Evolutionary conservation across 2,329 filamentous ascomycete species (phyloP), one percentile per base, ranked within the genome.

Genomic region (Myriosclerotinia scirpicola): DNA sequence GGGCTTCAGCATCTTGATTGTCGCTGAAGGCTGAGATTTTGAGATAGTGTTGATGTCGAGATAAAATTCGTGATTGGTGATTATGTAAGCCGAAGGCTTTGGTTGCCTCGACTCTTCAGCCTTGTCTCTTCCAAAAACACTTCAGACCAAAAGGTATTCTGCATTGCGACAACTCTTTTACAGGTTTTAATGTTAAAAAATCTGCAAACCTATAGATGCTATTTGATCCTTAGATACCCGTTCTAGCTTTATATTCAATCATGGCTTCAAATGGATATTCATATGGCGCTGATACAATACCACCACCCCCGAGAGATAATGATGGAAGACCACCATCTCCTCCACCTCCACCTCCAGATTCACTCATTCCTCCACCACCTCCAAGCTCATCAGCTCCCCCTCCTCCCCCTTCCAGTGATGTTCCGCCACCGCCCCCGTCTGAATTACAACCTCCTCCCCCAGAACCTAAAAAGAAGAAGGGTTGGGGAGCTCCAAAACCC

Each of bases 401-500:
- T 54, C 75, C 75, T 61, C 73, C 73, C 5, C 73, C 64, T 61
- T 60, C 26, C 26, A 69, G 67, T 34, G 73, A 73, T 59, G 59
- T 75, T 17, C 75, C 75, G 17, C 77, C 76, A 22, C 78, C 78
- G 8, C 76, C 78, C 8, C 76, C 77, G 36, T 73, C 76, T 20
- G 79, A 80, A 53, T 70, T 73, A 26, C 54, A 70, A 26, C 78
- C 78, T 15, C 83, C 79, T 7, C 79, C 82, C 26, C 80, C 83
- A 26, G 82, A 78, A 81, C 71, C 71, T 64, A 76, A 83, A 72
- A 85, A 85, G 75, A 85, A 87, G 73, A 73, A 76, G 62, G 83
- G 84, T 71, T 85, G 82, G 82, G 82, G 81, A 15, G 72, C 79
- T 30, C 68, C 75, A 75, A 73, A 72, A 56, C 72, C 75, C 11